Evolutionary conservation across 2,329 filamentous ascomycete genomes (phyloP), one percentile per base, ranked within the genome.

Genomic region (Chalara sp.): DNA sequence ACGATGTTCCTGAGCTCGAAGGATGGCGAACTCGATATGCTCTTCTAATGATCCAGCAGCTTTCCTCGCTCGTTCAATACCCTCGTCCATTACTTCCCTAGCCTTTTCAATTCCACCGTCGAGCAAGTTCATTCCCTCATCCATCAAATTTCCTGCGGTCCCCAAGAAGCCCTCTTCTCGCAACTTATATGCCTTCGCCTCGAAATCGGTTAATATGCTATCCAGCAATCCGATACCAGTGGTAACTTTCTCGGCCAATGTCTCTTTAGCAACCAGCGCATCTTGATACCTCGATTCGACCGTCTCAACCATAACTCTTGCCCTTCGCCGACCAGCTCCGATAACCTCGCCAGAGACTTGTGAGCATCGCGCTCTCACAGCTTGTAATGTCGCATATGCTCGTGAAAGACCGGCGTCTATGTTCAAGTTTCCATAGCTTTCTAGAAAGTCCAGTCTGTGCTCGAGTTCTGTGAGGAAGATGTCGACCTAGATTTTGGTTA

Each of bases 301-400:
- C 1, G 90, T 96, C 61, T 97, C 92, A 33, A 99, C 89, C 72
- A 97, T 84, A 52, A 97, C 81, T 57, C 89, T 87, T 53, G 95
- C 83, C 54, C 90, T 81, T 57, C 89, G 82, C 48, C 88, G 84
- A 28, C 93, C 91, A 37, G 87, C 88, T 51, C 90, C 93, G 59
- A 97, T 81, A 44, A 96, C 80, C 64, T 93, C 92, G 55, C 89
- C 92, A 1, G 91, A 95, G 21, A 92, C 90, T 57, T 91, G 83
- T 39, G 89, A 89, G 69, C 93, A 99, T 61, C 89, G 83, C 58
- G 89, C 84, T 54, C 91, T 84, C 30, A 99, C 91, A 6, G 89
- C 84, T 63, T 92, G 86, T 1, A 99, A 75, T 0, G 91, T 95
- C 12, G 84, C 77, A 69, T 95, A 95, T 21, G 92, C 89, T 58